Percentiles rank a stretch among this genome's conserved stretches.
These are phyloP conservation scores for Stentor roeselii DNA, from an alignment of 73 alveolate genomes.

Conservation along the genomic window DNA sequence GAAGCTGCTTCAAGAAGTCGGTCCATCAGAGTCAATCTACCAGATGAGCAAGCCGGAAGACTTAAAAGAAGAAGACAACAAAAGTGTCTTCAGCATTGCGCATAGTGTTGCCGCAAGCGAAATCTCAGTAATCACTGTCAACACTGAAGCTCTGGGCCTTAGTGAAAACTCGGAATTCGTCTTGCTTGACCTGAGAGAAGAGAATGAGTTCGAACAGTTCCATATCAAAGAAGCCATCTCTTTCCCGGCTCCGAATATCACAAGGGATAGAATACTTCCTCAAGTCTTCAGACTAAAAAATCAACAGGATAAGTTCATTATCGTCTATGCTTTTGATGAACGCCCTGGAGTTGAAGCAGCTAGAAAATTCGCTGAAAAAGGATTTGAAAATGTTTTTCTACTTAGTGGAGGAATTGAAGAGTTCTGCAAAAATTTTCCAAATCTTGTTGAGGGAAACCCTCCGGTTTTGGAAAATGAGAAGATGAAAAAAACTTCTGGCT, in stretches of 20 bases:
- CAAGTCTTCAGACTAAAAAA: conserved; percentile 77
- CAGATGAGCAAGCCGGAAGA: conserved; percentile 33
- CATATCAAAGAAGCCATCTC: conserved; percentile 75
- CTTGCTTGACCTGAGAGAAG: conserved; percentile 82
- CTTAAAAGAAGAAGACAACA: conserved; percentile 31
- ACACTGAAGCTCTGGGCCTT: conserved; percentile 3
- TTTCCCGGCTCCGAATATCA: conserved; percentile 78
- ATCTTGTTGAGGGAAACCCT: conserved; percentile 54
- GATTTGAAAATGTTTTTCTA: conserved; percentile 75
- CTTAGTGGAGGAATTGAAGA: conserved; percentile 69
- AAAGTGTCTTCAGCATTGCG: conserved; percentile 47
- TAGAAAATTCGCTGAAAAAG: conserved; percentile 65
- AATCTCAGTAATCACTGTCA: conserved; percentile 12
- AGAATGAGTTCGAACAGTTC: conserved; percentile 61
- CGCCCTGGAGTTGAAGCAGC: conserved; percentile 78
- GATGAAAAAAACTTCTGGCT: not conserved
- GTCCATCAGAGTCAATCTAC: conserved; percentile 50
- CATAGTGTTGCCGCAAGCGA: conserved; percentile 53
- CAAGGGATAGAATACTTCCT: conserved; percentile 79
- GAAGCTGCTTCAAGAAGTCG: conserved; percentile 56
- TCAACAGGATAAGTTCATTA: conserved; percentile 73
- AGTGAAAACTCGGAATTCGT: conserved; percentile 63
- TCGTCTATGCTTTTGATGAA: conserved; percentile 77
- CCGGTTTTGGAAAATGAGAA: not conserved
- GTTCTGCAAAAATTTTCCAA: conserved; percentile 55